Evolutionary conservation across 495 filamentous ascomycete species (phyloP), one percentile per base, ranked within the genome.

Genomic region (Annulohypoxylon bovei): DNA sequence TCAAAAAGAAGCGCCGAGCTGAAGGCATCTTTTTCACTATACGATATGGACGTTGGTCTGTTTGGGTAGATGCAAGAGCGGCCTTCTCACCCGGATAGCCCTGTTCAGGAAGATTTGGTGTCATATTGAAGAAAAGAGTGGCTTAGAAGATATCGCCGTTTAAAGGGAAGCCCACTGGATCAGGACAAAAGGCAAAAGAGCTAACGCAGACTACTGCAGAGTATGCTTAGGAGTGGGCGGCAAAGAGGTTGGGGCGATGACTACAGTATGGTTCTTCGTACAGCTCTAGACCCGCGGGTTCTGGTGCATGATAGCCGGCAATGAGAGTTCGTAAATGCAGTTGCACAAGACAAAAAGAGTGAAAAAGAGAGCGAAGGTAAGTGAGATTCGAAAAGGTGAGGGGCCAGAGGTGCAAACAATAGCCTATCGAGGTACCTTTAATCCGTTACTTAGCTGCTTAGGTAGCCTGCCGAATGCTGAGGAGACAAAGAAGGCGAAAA

Each of bases 1-100:
- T 67, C 35, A 72, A 23, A 42, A 79, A 46, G n/a, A 79, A 70
- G 18, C 62, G 52, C 16, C 75, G 68, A 33, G 69, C 49, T 32
- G 74, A 50, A 54, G 63, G 63, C 68, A 76, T 69, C 70, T 75
- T 80, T 64, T 74, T 72, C 30, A 27, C 46, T 27, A 69, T 42
- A 49, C 52, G 56, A 55, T 32, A n/a, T 55, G 25, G 57, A 52
- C 16, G 50, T 44, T 62, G 57, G 30, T 54, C 30, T n/a, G 44
- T 39, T 56, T 66, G 57, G 9, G 42, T 46, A 25, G 50, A 30
- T 32, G 18, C 32, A 27, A 23, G 18, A 44, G 25, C n/a, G 22
- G 40, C 62, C 66, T 67, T 62, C 47, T 70, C 71, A 55, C 30
- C 62, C 22, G 54, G 33, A 27, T 46, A 25, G 42, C 22, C 47